Evolutionary conservation across 331 rosid species (phyloP).

Genomic region (Pyrus hybrid): DNA sequence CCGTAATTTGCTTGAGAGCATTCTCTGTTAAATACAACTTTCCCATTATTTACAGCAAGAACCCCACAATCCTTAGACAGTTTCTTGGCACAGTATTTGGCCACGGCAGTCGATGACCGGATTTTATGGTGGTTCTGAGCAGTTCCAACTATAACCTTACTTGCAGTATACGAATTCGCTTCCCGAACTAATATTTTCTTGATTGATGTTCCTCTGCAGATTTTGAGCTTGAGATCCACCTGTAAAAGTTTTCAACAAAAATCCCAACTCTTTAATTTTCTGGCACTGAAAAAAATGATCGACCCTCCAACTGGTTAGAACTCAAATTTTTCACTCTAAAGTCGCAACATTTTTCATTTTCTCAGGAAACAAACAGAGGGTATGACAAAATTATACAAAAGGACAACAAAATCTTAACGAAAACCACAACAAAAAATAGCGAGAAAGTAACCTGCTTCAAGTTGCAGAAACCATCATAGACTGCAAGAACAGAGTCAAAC

Average conservation of each 20-base stretch:
- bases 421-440: neutral
- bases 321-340: neutral
- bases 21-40: conserved; percentile 60
- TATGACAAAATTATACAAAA: neutral
- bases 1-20: conserved; percentile 18
- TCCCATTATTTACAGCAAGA: conserved; percentile 76
- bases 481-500: conserved; percentile 88
- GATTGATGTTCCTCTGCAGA: conserved; percentile 72
- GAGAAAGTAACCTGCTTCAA: conserved; percentile 64
- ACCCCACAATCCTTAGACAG: conserved; percentile 53
- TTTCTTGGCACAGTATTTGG: conserved; percentile 85
- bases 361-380: conserved; percentile 2
- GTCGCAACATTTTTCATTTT: neutral
- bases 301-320: neutral
- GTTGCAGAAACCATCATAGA: conserved; percentile 93
- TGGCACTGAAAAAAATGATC: neutral
- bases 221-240: conserved; percentile 90
- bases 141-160: conserved; percentile 65
- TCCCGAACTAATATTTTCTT: conserved; percentile 71
- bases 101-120: conserved; percentile 62
- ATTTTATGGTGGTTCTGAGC: conserved; percentile 51
- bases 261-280: neutral
- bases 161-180: conserved; percentile 61
- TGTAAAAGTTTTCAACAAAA: conserved; percentile 22
- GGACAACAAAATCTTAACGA: neutral